These are phyloP conservation scores for Tulasnella sp. DNA, from an alignment of 768 basidiomycete species.

Conservation along the genomic window DNA sequence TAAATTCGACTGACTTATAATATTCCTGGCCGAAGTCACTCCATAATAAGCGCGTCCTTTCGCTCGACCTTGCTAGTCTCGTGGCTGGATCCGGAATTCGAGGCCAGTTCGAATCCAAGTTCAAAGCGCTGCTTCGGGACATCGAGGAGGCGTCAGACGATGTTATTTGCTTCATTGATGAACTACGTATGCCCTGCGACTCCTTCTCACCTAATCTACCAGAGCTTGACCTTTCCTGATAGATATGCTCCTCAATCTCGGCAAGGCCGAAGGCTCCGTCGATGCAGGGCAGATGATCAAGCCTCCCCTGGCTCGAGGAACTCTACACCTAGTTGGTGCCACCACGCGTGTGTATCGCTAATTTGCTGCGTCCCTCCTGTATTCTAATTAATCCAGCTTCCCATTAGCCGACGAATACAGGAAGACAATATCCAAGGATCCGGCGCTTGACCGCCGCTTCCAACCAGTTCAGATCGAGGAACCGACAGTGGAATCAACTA, in stretches of 20 bases:
- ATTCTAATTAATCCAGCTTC: not conserved
- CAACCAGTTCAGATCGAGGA: constrained; percentile 87
- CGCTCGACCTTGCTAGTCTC: constrained; percentile 77
- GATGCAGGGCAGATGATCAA: constrained; percentile 57
- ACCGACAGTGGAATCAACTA: constrained; percentile 77
- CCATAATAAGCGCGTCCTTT: constrained; percentile 80
- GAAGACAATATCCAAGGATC: constrained; percentile 88
- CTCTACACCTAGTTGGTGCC: constrained; percentile 62
- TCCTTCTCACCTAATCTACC: not conserved
- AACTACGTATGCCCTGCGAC: constrained; percentile 65
- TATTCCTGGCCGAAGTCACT: too few species aligned
- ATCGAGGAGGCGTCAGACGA: constrained; percentile 66
- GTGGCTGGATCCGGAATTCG: constrained; percentile 88
- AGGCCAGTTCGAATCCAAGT: constrained; percentile 90
- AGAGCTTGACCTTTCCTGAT: not conserved
- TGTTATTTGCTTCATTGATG: constrained; percentile 91
- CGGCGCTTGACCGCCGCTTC: constrained; percentile 86
- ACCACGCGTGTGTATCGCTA: constrained; percentile 63
- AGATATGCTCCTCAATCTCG: constrained; percentile 82
- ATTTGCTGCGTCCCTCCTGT: not conserved
- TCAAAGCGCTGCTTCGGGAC: constrained; percentile 83
- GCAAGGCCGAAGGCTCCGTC: constrained; percentile 86
- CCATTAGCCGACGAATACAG: constrained; percentile 74
- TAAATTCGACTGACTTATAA: not conserved
- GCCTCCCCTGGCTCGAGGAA: constrained; percentile 19